Evolutionary conservation across 73 alveolate genomes (phyloP).

Genomic region (Blepharisma stoltei): DNA sequence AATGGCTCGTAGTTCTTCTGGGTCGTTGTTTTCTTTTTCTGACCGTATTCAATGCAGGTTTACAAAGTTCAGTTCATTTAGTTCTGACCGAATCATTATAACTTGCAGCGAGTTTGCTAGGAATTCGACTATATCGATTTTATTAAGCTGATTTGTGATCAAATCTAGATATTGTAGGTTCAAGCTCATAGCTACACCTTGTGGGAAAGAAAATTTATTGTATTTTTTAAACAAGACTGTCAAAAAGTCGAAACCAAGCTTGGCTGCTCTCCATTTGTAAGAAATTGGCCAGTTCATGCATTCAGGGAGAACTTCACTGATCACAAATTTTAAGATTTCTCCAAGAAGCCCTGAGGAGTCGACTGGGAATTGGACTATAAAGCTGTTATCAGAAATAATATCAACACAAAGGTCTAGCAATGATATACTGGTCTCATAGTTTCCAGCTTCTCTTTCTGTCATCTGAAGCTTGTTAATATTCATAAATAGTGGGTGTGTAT

Average conservation of each 20-base stretch:
- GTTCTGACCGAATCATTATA: not conserved
- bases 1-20: not conserved
- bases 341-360: not conserved
- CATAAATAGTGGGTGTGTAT: conserved; percentile 1
- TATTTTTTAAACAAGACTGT: not conserved
- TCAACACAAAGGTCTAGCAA: conserved; percentile 1
- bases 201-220: too few relatives aligned
- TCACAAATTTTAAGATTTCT: not conserved
- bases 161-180: not conserved
- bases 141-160: conserved; percentile 13
- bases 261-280: conserved; percentile 11
- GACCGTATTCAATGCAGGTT: not conserved
- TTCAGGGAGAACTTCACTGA: conserved; percentile 15
- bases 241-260: not conserved
- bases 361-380: not conserved
- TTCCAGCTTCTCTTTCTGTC: not conserved
- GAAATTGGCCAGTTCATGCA: not conserved
- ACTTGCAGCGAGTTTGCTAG: not conserved
- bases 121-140: conserved; percentile 1
- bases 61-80: not conserved
- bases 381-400: not conserved
- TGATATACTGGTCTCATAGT: not conserved
- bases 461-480: not conserved
- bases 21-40: not conserved
- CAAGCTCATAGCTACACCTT: too few relatives aligned